phyloP scores from a whole-genome alignment of 495 filamentous ascomycete genomes.

The Penicillium riverlandense region DNA sequence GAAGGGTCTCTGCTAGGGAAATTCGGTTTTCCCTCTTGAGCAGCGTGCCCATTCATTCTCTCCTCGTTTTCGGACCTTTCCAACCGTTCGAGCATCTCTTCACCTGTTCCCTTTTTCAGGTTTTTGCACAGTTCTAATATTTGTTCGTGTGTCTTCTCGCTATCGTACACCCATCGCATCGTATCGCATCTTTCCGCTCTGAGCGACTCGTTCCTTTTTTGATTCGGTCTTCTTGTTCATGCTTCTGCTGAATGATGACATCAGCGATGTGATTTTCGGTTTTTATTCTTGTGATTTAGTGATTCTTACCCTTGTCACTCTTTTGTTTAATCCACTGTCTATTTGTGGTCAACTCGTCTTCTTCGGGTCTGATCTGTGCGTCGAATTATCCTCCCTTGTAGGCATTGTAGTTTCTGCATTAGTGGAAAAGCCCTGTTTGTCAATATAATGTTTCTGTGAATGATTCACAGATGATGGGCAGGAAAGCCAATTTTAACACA shows the following conservation, averaged over 20 bases:
- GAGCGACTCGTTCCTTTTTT: slow-evolving; percentile 9
- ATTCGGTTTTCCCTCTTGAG: no score
- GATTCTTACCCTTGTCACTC: not conserved
- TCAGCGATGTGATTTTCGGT: slow-evolving; percentile 5
- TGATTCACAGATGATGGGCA: no score
- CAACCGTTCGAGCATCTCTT: not conserved
- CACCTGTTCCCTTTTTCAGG: not conserved
- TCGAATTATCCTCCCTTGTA: no score
- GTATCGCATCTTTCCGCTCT: slow-evolving; percentile 18
- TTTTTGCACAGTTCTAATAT: not conserved
- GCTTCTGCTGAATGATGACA: slow-evolving; percentile 1
- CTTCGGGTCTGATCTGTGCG: no score
- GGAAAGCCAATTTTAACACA: no score
- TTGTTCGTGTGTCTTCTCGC: slow-evolving; percentile 1
- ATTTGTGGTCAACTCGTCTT: no score
- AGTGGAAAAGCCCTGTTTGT: no score
- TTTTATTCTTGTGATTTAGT: slow-evolving; percentile 4
- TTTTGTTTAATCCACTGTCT: not conserved
- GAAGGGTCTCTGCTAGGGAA: slow-evolving; percentile 8
- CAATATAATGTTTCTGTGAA: no score
- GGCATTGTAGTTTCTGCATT: no score
- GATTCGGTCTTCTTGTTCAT: not conserved
- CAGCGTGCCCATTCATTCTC: no score
- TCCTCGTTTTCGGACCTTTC: slow-evolving; percentile 7
- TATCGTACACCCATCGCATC: slow-evolving; percentile 6